phyloP scores from a whole-genome alignment of 2,329 filamentous ascomycete species.

The Ophiostoma sp. region DNA sequence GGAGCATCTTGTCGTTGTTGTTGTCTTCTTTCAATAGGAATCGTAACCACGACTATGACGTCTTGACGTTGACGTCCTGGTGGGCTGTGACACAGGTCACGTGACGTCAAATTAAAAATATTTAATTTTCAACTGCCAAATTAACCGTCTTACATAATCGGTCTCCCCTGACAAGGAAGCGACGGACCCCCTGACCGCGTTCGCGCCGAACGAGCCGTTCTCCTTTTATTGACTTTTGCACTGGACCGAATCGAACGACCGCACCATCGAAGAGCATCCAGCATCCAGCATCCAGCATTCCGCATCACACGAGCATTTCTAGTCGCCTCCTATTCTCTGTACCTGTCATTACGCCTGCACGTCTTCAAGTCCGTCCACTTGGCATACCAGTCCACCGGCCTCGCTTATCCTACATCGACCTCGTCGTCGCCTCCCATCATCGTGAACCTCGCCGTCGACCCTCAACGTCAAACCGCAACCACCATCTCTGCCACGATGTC shows the following conservation, averaged over 20 bases:
- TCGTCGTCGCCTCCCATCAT: not conserved
- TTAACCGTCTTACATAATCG: too few relatives aligned
- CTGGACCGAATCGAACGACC: not conserved
- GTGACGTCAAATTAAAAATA: not conserved
- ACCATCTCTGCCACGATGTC: constrained; percentile 36
- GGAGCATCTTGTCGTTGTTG: not conserved
- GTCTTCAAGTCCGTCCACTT: too few relatives aligned
- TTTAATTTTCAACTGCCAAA: too few relatives aligned
- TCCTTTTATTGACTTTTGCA: not conserved
- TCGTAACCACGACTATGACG: not conserved
- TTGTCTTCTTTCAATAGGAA: not conserved
- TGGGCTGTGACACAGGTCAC: not conserved
- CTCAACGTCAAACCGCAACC: constrained; percentile 20
- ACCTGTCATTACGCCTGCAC: too few relatives aligned
- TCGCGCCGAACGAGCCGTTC: constrained; percentile 4
- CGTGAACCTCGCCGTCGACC: not conserved
- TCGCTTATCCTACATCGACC: not conserved
- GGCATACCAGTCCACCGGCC: not conserved
- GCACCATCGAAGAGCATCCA: not conserved
- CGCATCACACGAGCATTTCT: constrained; percentile 1
- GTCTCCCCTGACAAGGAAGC: not conserved
- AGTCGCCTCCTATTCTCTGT: not conserved
- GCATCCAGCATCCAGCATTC: not conserved
- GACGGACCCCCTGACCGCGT: not conserved
- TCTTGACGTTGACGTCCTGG: not conserved